A percentile compares a stretch with the other conserved stretches of the same genome.
These are phyloP conservation scores for Leccinellum luteum DNA, from an alignment of 768 basidiomycete genomes.

Conservation along the genomic window DNA sequence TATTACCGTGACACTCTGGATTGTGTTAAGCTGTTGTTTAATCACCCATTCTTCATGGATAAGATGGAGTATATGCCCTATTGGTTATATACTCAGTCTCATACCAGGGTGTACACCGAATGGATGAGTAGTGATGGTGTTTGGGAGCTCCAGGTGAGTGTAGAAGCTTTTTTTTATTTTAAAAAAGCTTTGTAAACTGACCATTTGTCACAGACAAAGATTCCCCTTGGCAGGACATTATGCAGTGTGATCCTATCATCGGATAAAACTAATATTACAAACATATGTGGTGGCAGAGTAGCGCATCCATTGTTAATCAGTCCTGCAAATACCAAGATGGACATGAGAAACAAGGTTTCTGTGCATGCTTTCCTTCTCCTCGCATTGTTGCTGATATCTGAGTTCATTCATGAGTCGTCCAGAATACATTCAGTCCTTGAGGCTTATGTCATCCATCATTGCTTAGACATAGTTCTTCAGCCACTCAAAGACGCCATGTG, in stretches of 20 bases:
- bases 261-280: background rate
- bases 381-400: background rate
- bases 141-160: constrained; percentile 28
- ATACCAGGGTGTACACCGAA: constrained; percentile 14
- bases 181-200: too few relatives aligned
- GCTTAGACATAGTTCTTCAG: background rate
- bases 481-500: background rate
- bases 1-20: background rate
- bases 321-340: background rate
- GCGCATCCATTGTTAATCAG: background rate
- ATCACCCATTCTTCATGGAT: background rate
- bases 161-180: too few relatives aligned
- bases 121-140: constrained; percentile 16
- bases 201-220: too few relatives aligned
- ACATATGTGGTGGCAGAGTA: background rate
- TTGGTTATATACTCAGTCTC: background rate
- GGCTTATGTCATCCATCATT: background rate
- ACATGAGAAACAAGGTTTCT: background rate
- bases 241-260: background rate
- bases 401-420: background rate
- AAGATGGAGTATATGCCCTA: background rate
- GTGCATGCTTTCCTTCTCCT: background rate
- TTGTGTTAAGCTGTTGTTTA: background rate
- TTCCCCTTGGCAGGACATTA: background rate
- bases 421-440: background rate